Conservation (phyloP, 257 asterid genomes). For the Voacanga thouarsii region DNA sequence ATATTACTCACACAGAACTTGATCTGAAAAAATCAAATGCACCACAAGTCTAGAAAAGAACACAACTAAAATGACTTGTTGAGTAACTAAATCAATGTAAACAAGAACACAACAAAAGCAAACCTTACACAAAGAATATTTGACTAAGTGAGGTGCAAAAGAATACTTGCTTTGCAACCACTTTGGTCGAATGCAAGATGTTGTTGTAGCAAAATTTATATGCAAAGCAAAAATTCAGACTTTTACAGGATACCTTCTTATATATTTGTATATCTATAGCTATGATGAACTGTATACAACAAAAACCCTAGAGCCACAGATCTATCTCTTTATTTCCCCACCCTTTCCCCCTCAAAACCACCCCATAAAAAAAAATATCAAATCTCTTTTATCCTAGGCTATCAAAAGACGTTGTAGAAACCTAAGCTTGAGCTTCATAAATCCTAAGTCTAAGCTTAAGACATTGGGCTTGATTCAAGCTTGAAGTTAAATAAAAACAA, state of each 20-base stretch:
- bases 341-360: too few relatives aligned
- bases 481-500: too few relatives aligned
- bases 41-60: neutral
- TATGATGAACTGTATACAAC: neutral
- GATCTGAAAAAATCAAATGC: neutral
- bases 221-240: constrained; percentile 31
- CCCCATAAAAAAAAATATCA: too few relatives aligned
- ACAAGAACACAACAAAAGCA: constrained; percentile 14
- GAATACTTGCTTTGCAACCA: constrained; percentile 34
- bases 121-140: constrained; percentile 83
- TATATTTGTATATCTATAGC: neutral
- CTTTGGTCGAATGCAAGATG: constrained; percentile 58
- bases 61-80: neutral
- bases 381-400: too few relatives aligned
- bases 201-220: constrained; percentile 74
- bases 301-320: too few relatives aligned
- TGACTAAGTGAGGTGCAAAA: constrained; percentile 39
- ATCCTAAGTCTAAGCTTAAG: too few relatives aligned
- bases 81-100: neutral
- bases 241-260: neutral
- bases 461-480: too few relatives aligned
- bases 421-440: too few relatives aligned
- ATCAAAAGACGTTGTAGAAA: too few relatives aligned
- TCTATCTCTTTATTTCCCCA: too few relatives aligned
- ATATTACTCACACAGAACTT: too few relatives aligned